Conservation (phyloP, 2,329 filamentous ascomycete genomes). For the Paraphoma chrysanthemicola region DNA sequence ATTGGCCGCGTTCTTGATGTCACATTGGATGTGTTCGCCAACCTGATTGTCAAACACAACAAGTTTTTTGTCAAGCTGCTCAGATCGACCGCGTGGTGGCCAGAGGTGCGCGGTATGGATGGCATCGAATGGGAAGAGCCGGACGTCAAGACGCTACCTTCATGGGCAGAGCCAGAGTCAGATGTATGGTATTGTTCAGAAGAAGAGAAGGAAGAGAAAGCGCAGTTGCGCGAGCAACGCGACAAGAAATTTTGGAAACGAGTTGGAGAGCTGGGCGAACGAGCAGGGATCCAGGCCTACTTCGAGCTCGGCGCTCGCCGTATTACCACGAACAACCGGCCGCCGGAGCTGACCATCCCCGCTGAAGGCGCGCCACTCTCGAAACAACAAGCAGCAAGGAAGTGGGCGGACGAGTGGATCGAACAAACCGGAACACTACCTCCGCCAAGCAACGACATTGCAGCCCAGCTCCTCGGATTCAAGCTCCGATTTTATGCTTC, state of each 20-base stretch:
- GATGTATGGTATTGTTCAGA: constrained; percentile 68
- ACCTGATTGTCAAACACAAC: constrained; percentile 89
- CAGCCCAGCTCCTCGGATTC: constrained; percentile 94
- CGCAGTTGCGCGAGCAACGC: constrained; percentile 65
- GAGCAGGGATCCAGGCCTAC: constrained; percentile 77
- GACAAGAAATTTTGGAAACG: constrained; percentile 83
- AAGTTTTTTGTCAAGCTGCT: constrained; percentile 95
- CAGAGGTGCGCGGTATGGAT: constrained; percentile 66
- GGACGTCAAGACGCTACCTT: constrained; percentile 73
- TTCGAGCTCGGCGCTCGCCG: constrained; percentile 84
- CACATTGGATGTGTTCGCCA: constrained; percentile 92
- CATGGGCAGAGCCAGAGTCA: constrained; percentile 81
- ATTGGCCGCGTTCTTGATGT: constrained; percentile 94
- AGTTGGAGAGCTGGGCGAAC: constrained; percentile 66
- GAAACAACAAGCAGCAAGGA: constrained; percentile 53
- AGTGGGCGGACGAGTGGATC: constrained; percentile 70
- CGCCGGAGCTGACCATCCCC: constrained; percentile 39
- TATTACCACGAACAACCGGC: constrained; percentile 54
- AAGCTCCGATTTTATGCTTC: constrained; percentile 96
- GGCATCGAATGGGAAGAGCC: constrained; percentile 57
- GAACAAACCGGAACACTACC: constrained; percentile 80
- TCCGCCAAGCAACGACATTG: constrained; percentile 85
- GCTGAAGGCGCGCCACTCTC: constrained; percentile 23
- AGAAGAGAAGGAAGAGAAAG: constrained; percentile 69
- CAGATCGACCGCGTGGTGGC: constrained; percentile 96